Evolutionary conservation across 148 eudicot species (phyloP), one percentile per base, ranked within the genome.

Genomic region (Silene conica): DNA sequence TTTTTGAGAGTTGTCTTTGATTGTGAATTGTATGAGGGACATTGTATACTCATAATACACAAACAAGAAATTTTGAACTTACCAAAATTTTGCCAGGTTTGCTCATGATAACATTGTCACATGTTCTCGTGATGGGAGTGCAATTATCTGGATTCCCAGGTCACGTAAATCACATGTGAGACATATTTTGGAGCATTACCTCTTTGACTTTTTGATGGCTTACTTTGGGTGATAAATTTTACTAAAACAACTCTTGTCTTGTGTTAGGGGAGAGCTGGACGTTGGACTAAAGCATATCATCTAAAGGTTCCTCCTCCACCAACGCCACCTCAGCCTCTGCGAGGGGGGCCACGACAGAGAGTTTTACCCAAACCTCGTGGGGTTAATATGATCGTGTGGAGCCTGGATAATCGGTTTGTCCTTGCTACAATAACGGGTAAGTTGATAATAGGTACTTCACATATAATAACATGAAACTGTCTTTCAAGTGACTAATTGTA

Each of bases 381-480:
- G 77, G 98, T 93, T 75, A 93, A 91, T 79, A 93, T 93, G 98
- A 89, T 93, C 66, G 87, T 89, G 7, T 93, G 98, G 98, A 93
- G 98, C 80, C 83, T 93, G 75, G 98, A 93, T 78, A 93, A 93
- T 77, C 92, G 97, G 55, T 93, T 91, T 84, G 98, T 93, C 79
- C 97, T 93, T 78, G 98, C 98, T 74, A 96, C 98, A 78, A 89
- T 93, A 72, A 93, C 90, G 99, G 97, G 97, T 95, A 81, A 74
- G 91, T 77, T 82, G 70, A 71, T 71, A 8, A 41, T 34, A 60
- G 19, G 4, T 52, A 60, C 52, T 55, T 70, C 63, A 26, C 28
- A 26, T 26, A 26, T 26, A 26, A 26, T 26, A 26, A 26, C 28
- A 26, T 26, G 28, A 1, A 26, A 26, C 28, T 26, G 28, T 26